phyloP scores from a whole-genome alignment of 495 filamentous ascomycete genomes.

The Neurospora sp. region DNA sequence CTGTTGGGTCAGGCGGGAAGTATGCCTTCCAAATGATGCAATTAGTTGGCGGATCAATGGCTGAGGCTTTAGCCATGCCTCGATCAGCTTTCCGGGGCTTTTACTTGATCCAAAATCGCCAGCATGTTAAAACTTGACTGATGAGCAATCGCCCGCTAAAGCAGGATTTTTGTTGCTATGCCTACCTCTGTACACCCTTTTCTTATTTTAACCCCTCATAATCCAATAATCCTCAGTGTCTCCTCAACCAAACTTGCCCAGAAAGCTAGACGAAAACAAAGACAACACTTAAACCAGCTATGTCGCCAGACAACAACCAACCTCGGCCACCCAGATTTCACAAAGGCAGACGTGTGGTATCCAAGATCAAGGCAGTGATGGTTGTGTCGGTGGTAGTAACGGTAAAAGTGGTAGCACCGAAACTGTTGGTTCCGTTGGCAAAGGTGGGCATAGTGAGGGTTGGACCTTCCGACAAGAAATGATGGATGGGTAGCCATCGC shows the following conservation, averaged over 20 bases:
- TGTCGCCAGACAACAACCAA: neutral
- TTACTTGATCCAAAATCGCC: no score
- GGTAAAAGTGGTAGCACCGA: neutral
- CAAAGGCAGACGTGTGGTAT: neutral
- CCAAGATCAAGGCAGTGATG: neutral
- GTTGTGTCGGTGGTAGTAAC: neutral
- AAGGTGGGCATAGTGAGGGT: neutral
- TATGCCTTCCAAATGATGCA: neutral
- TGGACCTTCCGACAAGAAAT: neutral
- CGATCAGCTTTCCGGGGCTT: neutral
- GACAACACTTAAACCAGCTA: neutral
- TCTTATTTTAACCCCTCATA: neutral
- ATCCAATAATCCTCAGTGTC: accelerated
- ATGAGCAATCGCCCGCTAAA: neutral
- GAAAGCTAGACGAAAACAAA: neutral
- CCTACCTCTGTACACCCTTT: neutral
- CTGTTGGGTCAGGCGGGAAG: neutral
- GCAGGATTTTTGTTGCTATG: neutral
- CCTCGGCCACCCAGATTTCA: neutral
- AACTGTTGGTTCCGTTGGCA: neutral
- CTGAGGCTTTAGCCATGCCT: neutral
- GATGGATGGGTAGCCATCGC: neutral
- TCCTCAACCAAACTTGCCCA: neutral
- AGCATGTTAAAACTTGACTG: neutral
- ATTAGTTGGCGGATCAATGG: neutral